These are phyloP conservation scores for Turnera subulata DNA, from an alignment of 345 rosid genomes.

Conservation along the genomic window DNA sequence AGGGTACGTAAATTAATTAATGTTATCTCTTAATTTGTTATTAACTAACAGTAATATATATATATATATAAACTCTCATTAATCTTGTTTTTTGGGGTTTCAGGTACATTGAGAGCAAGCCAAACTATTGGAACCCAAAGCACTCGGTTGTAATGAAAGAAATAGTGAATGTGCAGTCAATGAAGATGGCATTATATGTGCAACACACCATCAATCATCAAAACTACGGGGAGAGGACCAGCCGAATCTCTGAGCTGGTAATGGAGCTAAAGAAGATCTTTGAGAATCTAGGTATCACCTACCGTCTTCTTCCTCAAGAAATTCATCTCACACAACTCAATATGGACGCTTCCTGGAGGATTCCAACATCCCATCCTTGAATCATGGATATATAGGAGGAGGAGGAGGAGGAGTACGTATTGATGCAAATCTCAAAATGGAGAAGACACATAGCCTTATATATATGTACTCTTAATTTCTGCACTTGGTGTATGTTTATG, in stretches of 20 bases:
- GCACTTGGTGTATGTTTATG: no score
- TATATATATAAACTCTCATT: no score
- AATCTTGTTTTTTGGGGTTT: neutral
- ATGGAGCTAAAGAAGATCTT: slow-evolving; percentile 50
- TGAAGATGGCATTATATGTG: slow-evolving; percentile 39
- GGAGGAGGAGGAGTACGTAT: no score
- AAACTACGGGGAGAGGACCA: slow-evolving; percentile 46
- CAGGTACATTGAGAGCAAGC: slow-evolving; percentile 61
- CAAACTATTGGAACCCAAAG: slow-evolving; percentile 52
- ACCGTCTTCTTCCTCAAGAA: slow-evolving; percentile 51
- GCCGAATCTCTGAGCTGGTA: slow-evolving; percentile 42
- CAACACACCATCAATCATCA: slow-evolving; percentile 64
- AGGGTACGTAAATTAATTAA: slow-evolving; percentile 26
- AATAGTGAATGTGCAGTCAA: slow-evolving; percentile 48
- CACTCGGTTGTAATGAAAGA: slow-evolving; percentile 41
- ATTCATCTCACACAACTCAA: slow-evolving; percentile 37
- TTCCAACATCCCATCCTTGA: neutral
- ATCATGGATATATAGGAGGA: no score
- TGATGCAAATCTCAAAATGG: no score
- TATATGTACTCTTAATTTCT: no score
- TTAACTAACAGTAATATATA: no score
- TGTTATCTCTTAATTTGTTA: neutral
- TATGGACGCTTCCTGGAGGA: neutral
- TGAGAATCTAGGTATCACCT: slow-evolving; percentile 46
- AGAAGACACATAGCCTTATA: no score